These are phyloP conservation scores for Phaeotremella fagi DNA, from an alignment of 768 basidiomycete genomes.

Conservation along the genomic window DNA sequence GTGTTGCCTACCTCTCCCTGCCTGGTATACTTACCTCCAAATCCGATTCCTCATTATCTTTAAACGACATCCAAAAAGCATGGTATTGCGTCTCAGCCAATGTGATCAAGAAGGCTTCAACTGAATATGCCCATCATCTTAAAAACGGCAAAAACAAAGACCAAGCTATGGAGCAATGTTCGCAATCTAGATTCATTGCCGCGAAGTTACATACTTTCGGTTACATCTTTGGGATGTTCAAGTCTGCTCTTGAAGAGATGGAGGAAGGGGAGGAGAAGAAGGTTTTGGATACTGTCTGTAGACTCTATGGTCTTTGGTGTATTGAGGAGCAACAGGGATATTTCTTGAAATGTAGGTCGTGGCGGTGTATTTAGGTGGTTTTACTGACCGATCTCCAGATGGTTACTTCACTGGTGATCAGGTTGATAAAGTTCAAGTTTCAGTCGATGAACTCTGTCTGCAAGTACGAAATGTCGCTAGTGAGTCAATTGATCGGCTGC, in stretches of 20 bases:
- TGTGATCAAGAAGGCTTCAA: constrained; percentile 50
- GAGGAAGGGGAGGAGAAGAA: constrained; percentile 40
- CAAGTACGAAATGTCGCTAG: constrained; percentile 41
- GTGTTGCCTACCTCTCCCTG: constrained; percentile 50
- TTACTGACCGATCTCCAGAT: constrained; percentile 24
- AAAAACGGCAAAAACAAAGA: constrained; percentile 49
- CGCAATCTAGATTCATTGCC: constrained; percentile 51
- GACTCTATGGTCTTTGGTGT: constrained; percentile 50
- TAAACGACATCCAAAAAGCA: constrained; percentile 47
- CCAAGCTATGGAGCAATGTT: constrained; percentile 51
- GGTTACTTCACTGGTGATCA: constrained; percentile 43
- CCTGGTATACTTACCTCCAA: constrained; percentile 41
- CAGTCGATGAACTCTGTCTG: constrained; percentile 43
- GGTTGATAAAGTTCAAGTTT: constrained; percentile 41
- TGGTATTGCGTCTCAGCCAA: constrained; percentile 51
- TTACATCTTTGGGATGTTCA: constrained; percentile 50
- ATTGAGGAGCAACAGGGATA: constrained; percentile 51
- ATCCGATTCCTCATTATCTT: constrained; percentile 42
- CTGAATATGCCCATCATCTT: constrained; percentile 43
- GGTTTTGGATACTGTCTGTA: constrained; percentile 46
- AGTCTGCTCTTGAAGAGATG: constrained; percentile 46
- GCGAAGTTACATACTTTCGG: constrained; percentile 49
- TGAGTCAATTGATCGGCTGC: constrained; percentile 17
- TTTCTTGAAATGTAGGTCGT: constrained; percentile 50
- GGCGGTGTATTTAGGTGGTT: neutral